These are phyloP conservation scores for Pyrenophora teres DNA, from an alignment of 2,329 filamentous ascomycete genomes.

Conservation along the genomic window DNA sequence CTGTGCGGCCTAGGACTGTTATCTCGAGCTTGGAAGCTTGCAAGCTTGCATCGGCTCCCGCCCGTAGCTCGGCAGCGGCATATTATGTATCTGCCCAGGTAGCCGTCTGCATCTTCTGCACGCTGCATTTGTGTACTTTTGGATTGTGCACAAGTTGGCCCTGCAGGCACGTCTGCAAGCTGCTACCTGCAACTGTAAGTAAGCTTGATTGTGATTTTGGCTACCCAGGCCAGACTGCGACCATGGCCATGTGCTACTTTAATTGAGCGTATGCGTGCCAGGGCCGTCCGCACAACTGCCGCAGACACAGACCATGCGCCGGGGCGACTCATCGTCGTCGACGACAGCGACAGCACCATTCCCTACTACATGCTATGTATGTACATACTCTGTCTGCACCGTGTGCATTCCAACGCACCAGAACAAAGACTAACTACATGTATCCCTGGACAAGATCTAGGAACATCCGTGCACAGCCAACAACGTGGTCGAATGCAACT, in stretches of 20 bases:
- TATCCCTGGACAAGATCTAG: not conserved
- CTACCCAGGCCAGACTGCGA: slow-evolving; percentile 24
- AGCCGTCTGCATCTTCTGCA: slow-evolving; percentile 3
- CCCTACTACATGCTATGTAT: too few species aligned
- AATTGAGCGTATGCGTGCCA: slow-evolving; percentile 21
- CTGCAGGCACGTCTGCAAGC: too few species aligned
- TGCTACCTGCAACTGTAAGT: not conserved
- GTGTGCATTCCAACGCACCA: not conserved
- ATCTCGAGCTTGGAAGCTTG: slow-evolving; percentile 18
- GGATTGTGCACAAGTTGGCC: slow-evolving; percentile 19
- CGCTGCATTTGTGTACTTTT: too few species aligned
- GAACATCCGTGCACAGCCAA: slow-evolving; percentile 4
- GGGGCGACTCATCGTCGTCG: too few species aligned
- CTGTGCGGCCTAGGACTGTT: slow-evolving; percentile 22
- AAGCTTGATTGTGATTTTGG: slow-evolving; percentile 5
- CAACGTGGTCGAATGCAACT: slow-evolving; percentile 1
- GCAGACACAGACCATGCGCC: not conserved
- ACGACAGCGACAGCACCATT: too few species aligned
- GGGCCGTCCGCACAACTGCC: slow-evolving; percentile 3
- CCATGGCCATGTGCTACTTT: not conserved
- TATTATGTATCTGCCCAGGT: slow-evolving; percentile 10
- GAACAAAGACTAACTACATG: not conserved
- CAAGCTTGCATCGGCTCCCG: slow-evolving; percentile 27
- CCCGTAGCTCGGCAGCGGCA: slow-evolving; percentile 22
- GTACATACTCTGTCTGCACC: too few species aligned